Base-by-base conservation (phyloP, 2,329 filamentous ascomycete genomes). In the Diaporthe sp. region DNA sequence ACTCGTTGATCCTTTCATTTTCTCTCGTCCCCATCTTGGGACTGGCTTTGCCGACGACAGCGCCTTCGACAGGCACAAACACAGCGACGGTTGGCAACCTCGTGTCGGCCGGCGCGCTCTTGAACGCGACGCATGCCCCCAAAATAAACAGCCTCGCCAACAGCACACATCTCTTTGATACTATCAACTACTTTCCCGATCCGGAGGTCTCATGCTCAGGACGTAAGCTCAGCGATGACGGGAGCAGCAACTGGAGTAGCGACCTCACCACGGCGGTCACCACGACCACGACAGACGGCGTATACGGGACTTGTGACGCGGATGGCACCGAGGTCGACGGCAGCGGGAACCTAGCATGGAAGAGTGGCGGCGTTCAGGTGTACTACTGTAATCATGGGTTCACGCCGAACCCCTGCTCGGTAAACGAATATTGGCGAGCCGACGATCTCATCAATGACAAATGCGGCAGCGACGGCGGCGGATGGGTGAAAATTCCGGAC, bases 371-470 rank as follows among this genome's bases (percentile, higher is more conserved):
- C 19, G 75, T 76, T 6, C 75, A 76, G 64, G 68, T 76, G 13
- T 76, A 76, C 42, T 76, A 76, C 22, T 76, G 75, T 40, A 76
- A 76, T 45, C 72, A 74, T 28, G 75, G 58, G 0, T 76, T 76
- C 33, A 42, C 72, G 15, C 68, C 72, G 2, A 70, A 47, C 25
- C 60, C 68, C 6, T 76, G 75, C 61, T 60, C 67, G 12, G 38
- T 76, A 4, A 76, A 76, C 50, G 75, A 76, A n/a, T 76, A 76
- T 69, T 76, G 75, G 75, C 69, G 75, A 13, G 75, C 75, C n/a
- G 69, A 76, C 38, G 75, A 71, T 30, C 75, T 76, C 38, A 76
- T 76, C 42, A 71, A 60, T 17, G 50, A 74, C n/a, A 72, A 52
- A 8, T 76, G 75, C 33, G 75, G 75, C 38, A 38, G 47, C 7